Percentiles rank a stretch among this genome's conserved stretches.
Evolutionary conservation across 148 eudicot species (phyloP).

Genomic region (Vaccinium myrtillus): DNA sequence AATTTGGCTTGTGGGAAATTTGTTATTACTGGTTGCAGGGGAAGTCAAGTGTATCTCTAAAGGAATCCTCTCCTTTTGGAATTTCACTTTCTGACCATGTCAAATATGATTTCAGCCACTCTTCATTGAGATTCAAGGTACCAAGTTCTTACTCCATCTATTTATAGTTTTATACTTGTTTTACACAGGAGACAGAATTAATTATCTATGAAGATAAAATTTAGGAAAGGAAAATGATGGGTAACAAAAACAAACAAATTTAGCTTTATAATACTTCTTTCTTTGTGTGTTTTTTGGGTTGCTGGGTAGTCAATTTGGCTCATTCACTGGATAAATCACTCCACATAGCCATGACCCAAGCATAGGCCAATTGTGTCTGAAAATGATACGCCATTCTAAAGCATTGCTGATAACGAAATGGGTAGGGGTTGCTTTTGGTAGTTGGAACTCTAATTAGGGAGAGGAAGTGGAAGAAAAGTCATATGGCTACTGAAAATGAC

Average conservation of each 20-base stretch:
- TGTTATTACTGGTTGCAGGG: constrained; percentile 30
- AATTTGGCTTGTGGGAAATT: not conserved
- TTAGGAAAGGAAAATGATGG: not conserved
- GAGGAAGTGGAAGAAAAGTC: not conserved
- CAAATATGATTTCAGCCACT: constrained; percentile 42
- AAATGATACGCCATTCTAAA: not conserved
- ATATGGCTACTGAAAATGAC: not conserved
- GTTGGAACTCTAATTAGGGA: not conserved
- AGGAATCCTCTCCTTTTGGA: constrained; percentile 57
- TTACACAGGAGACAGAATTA: not conserved
- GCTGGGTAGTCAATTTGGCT: not conserved
- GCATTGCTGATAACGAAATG: not conserved
- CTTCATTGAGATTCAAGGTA: constrained; percentile 55
- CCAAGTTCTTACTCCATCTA: not conserved
- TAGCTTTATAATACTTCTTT: not conserved
- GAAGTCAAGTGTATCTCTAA: constrained; percentile 38
- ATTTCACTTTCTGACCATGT: constrained; percentile 43
- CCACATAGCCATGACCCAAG: not conserved
- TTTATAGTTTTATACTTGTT: not conserved
- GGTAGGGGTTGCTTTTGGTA: not conserved
- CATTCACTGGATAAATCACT: not conserved
- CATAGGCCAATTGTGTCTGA: not conserved
- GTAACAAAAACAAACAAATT: not conserved
- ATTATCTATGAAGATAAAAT: not conserved
- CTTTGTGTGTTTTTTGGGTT: not conserved